Base-by-base conservation (phyloP, 371 early-diverging fungal species). In the Rhizopus delemar region DNA sequence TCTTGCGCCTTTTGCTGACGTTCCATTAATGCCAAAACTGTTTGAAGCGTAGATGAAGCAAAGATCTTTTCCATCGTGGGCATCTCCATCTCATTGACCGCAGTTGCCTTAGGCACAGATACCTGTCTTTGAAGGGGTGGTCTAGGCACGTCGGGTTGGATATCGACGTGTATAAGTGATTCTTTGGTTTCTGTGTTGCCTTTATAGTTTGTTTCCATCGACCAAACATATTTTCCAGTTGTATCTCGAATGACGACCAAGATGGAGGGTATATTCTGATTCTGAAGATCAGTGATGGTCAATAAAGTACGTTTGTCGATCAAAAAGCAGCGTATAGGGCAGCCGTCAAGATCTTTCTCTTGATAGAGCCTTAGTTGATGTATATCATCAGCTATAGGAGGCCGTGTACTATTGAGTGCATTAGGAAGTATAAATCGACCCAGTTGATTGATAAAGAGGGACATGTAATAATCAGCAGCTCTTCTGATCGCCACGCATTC, bases 401-500 rank as follows among this genome's bases (percentile, higher is more conserved):
- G 78, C 53, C 84, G 48, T 65, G n/a, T 78, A 64, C 9, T 76
- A 75, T 22, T 83, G 77, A 9, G 71, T 32, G 85, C 82, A 8
- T 78, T 74, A 67, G 74, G 78, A 5, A 86, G 77, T 7, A 87
- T 82, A 69, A 89, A 90, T 46, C 85, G 75, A 3, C 90, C 89
- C 15, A 90, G 65, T 29, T 87, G 86, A 54, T 87, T 87, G 46
- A 85, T 69, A 60, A 93, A 76, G 48, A 83, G 84, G 0, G 84
- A 76, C 85, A 93, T 80, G 29, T 86, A 87, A 56, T 83, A 77
- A 46, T 93, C 92, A 5, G 93, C 91, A 6, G 91, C 88, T 66
- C 82, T 78, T 49, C 89, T 86, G 9, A 93, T 83, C 34, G 81
- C 79, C 13, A 85, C 63, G 52, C 75, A 73, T 53, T 80, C 81